phyloP scores from a whole-genome alignment of 1,284 basidiomycete species.

The Pseudozyma flocculosa region DNA sequence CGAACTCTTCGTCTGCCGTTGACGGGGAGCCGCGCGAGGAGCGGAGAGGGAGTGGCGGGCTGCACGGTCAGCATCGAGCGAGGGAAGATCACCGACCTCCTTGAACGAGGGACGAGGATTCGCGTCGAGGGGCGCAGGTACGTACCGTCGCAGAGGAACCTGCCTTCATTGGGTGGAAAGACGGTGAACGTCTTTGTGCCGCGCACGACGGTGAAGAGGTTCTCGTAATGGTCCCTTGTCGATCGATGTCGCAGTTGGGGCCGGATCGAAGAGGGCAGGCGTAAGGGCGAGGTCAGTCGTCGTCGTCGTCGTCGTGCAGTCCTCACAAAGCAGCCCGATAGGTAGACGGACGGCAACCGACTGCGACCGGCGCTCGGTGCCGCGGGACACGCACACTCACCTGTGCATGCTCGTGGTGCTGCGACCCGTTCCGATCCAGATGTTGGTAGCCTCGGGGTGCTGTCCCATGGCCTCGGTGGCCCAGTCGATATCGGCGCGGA shows the following conservation, averaged over 20 bases:
- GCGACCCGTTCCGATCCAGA: conserved; percentile 46
- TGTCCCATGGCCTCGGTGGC: conserved; percentile 40
- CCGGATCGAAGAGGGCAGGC: too few species aligned
- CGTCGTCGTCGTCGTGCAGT: too few species aligned
- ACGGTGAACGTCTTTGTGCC: conserved; percentile 51
- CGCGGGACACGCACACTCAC: too few species aligned
- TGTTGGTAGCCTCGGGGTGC: conserved; percentile 45
- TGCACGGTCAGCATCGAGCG: too few species aligned
- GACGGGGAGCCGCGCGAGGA: not conserved
- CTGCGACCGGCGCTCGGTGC: too few species aligned
- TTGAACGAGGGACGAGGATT: too few species aligned
- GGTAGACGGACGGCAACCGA: too few species aligned
- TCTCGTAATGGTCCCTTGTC: conserved; percentile 52
- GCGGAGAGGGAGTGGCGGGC: too few species aligned
- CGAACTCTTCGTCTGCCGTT: conserved; percentile 12
- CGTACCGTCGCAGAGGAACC: conserved; percentile 39
- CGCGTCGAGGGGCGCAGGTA: too few species aligned
- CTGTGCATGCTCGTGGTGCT: conserved; percentile 12
- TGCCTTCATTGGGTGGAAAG: conserved; percentile 36
- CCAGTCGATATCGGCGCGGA: conserved; percentile 27
- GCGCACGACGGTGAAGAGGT: conserved; percentile 46
- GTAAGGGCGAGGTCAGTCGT: too few species aligned
- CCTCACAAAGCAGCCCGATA: too few species aligned
- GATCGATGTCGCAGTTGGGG: conserved; percentile 1
- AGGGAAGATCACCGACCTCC: too few species aligned